Base-by-base conservation (phyloP, 108 stramenopile species). In the Pseudonitzschia delicatissima region DNA sequence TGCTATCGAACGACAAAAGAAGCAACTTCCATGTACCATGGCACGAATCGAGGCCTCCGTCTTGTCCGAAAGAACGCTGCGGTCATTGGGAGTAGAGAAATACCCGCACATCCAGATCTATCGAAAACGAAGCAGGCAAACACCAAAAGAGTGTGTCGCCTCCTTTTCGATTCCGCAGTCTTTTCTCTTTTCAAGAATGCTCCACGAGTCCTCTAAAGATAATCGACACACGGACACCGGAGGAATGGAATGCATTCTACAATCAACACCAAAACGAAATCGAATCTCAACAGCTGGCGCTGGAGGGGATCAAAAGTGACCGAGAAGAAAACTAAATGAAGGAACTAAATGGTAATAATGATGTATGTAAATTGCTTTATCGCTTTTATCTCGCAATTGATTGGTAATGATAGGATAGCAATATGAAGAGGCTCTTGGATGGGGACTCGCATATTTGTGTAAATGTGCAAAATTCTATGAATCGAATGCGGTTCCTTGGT, bases 41-140 rank as follows among this genome's bases (percentile, higher is more conserved):
- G 45, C 27, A 8, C 42, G 63, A 32, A 64, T 64, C 28, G 63
- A 64, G 18, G 13, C 63, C 26, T 64, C 63, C 15, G 25, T 34
- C 33, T 31, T 64, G 31, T 64, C 63, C 7, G 63, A 64, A 21
- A 26, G 26, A 4, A 34, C 33, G 7, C 29, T 64, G 13, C 6
- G 9, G 5, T 20, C 23, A 15, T 27, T 64, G 25, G 63, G 45
- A 7, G 27, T 64, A 20, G 28, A 32, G n/a, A 18, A 3, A 13
- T 64, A 64, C 18, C 63, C 63, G 26, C 63, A 64, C 45, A 47
- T 64, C 13, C 63, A 64, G 27, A 48, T 64, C 8, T 64, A 64
- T 31, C 17, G 11, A 62, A 36, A 36, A 31, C 29, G 31, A 31
- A 33, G 17, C n/a, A n/a, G n/a, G n/a, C n/a, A n/a, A n/a, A 45